Base-by-base conservation (phyloP, 148 eudicot genomes). In the Salicornia ramosissima region DNA sequence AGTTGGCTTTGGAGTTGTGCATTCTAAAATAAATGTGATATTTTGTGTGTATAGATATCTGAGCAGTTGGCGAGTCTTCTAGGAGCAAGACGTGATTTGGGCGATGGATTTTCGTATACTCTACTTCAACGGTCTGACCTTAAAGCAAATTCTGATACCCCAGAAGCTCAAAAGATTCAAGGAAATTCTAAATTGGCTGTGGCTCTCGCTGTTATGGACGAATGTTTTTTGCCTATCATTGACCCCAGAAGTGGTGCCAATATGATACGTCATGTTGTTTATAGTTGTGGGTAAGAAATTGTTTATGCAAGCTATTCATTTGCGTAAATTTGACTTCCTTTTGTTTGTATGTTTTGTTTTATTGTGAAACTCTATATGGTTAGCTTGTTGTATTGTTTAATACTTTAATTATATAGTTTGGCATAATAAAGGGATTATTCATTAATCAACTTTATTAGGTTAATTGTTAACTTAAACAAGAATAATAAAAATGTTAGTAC, bases 141-240 rank as follows among this genome's bases (percentile, higher is more conserved):
- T 56, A 75, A 67, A 62, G 65, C 39, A 62, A 82, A 82, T 58
- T 24, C 40, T 54, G 72, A 85, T 55, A 22, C 39, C 55, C 39
- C 68, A 15, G 52, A 72, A 71, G 58, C 85, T 67, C 77, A 42
- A 65, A 78, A 74, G 71, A 59, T 95, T 69, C 91, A 89, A 82
- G 70, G 78, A 80, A 87, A 87, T 79, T 84, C 97, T 53, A 95
- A 95, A 83, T 75, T 91, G 76, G 97, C 91, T 71, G 80, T 95
- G 77, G 99, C 97, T 39, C 84, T 77, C 26, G 76, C 85, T 53
- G 68, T 95, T 30, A 86, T 95, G 97, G 86, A 95, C 62, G 99
- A 91, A 69, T 95, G 99, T 74, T 95, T 95, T 80, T 67, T 84
- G 71, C 99, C 99, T n/a, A 87, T 91, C 64, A 65, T 85, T 73